Evolutionary conservation across 1,284 basidiomycete species (phyloP), one percentile per base, ranked within the genome.

Genomic region (Ustilago xerochloae): DNA sequence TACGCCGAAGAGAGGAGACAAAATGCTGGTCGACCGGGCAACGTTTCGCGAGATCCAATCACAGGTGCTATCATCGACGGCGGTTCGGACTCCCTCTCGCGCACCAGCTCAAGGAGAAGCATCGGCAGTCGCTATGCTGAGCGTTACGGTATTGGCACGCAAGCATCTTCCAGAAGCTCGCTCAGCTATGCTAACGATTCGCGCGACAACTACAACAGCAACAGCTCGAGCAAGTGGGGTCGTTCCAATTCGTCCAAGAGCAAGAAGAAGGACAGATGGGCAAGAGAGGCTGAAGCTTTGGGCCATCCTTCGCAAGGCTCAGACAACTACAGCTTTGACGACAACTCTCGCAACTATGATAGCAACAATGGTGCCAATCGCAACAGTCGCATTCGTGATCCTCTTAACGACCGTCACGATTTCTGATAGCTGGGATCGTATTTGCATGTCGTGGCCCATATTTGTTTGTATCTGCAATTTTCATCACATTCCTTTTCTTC

Each of bases 101-200:
- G 72, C 39, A 51, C 56, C 29, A 70, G 66, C 53, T 72, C 71
- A 4, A 62, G 73, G 24, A 45, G 64, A 13, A 75, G 73, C 30
- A 61, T 75, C 24, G 73, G 73, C 32, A 75, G 64, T 38, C 58
- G 73, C 28, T 75, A 75, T 29, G 73, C 73, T n/a, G 73, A 75
- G 32, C 63, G 73, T 16, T 75, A 75, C 51, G 64, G 64, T 13
- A 63, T 75, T 36, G 68, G 64, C 48, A 59, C 60, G 15, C 57
- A 71, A 16, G 61, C 56, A 10, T 75, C 73, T 9, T 71, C 67
- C n/a, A 49, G 54, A 22, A 70, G 61, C 63, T 71, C 73, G 53
- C 62, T 66, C 61, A 67, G 63, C 64, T 71, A 67, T 16, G 59
- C 51, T 28, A 64, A 59, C 43, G 63, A 75, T 15, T 32, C 38